Base-by-base conservation (phyloP, 805 yeast species). In the Kuraishia hungarica region DNA sequence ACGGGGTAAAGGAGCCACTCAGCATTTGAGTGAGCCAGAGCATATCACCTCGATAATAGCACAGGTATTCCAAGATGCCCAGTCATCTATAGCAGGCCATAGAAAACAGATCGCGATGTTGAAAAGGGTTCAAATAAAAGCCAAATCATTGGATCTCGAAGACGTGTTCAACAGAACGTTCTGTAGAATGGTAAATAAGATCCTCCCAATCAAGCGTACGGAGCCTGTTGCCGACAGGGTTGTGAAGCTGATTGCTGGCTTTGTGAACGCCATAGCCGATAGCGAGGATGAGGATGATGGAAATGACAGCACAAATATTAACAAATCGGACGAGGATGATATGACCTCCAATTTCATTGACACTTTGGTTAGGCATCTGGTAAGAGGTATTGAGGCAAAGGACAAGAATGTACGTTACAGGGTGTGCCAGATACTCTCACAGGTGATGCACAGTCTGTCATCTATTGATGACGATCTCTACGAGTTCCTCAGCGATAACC, bases 21-120 rank as follows among this genome's bases (percentile, higher is more conserved):
- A 46, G 52, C 29, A 51, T n/a, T 48, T 67, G n/a, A 47, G 62
- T 2, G 64, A 64, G 46, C 68, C 67, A 0, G 72, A 69, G 28
- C 76, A 73, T 55, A 68, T 81, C 26, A 71, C 72, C 43, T 54
- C 58, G 11, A 81, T 87, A 2, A 72, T 86, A 61, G 83, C 87
- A 1, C 83, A 79, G 55, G 82, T 84, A 2, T 91, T 91, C 64
- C 93, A 87, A 63, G 93, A 86, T 55, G 88, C 94, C 0, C 97
- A 91, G 64, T 59, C 70, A 22, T 77, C 89, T 1, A 75, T 84
- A 35, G 85, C 92, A 0, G 86, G 92, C 1, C 97, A 91, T 67
- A 75, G 88, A 51, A 87, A 87, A 63, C 84, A 88, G 56, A 81
- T 85, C 6, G 80, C 83, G 10, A 77, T 87, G 5, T 64, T 91